Conservation (phyloP, 1,284 basidiomycete genomes). For the Earliella scabrosa region DNA sequence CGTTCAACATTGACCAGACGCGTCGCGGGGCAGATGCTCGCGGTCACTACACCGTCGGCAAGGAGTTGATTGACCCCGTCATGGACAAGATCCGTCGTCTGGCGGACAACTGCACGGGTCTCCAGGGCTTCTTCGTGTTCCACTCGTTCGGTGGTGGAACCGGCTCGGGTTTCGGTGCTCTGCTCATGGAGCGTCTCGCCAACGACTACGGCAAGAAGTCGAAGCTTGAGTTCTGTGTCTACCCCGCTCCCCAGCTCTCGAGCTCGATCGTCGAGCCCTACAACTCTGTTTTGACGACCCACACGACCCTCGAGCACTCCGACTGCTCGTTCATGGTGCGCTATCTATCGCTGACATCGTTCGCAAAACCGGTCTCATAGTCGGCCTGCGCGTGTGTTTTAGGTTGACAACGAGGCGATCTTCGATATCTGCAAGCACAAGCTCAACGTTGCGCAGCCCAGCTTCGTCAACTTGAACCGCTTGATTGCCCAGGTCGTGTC, state of each 20-base stretch:
- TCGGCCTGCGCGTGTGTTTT: not conserved
- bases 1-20: constrained; percentile 11
- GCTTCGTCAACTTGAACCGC: constrained; percentile 95
- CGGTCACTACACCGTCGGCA: constrained; percentile 98
- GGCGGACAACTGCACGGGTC: constrained; percentile 96
- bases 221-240: constrained; percentile 98
- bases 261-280: constrained; percentile 99
- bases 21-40: constrained; percentile 76
- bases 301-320: constrained; percentile 98
- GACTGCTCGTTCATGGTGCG: constrained; percentile 97
- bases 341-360: not conserved
- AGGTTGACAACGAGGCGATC: constrained; percentile 97
- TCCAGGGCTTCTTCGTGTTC: constrained; percentile 99
- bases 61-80: constrained; percentile 91
- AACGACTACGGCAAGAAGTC: constrained; percentile 99
- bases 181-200: constrained; percentile 94
- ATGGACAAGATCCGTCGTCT: constrained; percentile 97
- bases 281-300: constrained; percentile 98
- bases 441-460: constrained; percentile 85
- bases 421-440: constrained; percentile 99
- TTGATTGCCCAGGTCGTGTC: constrained; percentile 99
- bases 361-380: constrained; percentile 2
- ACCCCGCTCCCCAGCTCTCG: constrained; percentile 93
- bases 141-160: constrained; percentile 99
- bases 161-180: constrained; percentile 98